Conservation (phyloP, 176 grass and related monocot species). For the Otatea glauca region DNA sequence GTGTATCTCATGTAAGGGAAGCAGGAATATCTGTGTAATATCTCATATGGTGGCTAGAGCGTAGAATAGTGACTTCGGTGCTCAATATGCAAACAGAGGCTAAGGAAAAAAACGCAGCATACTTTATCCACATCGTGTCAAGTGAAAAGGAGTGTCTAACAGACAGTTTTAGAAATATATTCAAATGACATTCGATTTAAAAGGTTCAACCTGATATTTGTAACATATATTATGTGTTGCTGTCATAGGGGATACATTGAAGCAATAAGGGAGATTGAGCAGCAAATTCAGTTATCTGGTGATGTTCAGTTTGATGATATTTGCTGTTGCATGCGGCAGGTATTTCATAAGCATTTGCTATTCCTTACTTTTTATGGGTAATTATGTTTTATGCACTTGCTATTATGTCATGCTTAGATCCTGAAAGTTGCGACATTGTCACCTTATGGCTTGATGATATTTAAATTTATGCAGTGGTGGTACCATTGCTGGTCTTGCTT, state of each 20-base stretch:
- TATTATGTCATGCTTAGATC: constrained; percentile 1
- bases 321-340: constrained; percentile 94
- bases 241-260: constrained; percentile 93
- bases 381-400: background rate
- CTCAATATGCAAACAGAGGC: background rate
- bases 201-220: constrained; percentile 11
- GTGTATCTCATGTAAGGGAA: background rate
- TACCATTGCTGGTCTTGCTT: constrained; percentile 91
- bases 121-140: background rate
- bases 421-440: background rate
- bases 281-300: constrained; percentile 58
- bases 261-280: constrained; percentile 86
- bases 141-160: background rate
- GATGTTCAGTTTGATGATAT: constrained; percentile 84
- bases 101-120: background rate
- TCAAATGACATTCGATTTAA: background rate
- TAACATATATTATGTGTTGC: background rate
- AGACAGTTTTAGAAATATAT: background rate
- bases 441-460: constrained; percentile 22
- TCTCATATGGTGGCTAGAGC: background rate
- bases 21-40: background rate
- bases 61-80: background rate
- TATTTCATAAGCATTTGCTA: constrained; percentile 29
- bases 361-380: background rate
- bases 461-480: constrained; percentile 76